Percentiles rank a stretch among this genome's conserved stretches.
Conservation (phyloP, 73 alveolate genomes). For the Symbiodinium pilosum region DNA sequence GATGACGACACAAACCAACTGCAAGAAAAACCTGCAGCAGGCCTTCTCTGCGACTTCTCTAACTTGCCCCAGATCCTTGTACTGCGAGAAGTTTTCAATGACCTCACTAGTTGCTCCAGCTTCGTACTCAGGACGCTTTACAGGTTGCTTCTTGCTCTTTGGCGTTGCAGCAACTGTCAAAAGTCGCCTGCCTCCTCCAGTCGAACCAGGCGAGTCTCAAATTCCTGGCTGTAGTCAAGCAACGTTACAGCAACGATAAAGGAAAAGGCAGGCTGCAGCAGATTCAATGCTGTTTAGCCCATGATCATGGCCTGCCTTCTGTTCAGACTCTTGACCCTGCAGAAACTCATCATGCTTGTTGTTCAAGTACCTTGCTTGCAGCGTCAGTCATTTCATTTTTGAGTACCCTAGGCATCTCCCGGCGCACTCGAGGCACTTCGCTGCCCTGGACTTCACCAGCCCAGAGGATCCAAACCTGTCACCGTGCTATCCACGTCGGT, state of each 20-base stretch:
- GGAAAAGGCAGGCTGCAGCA: neutral
- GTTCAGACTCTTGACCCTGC: conserved; percentile 74
- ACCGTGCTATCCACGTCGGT: too few relatives aligned
- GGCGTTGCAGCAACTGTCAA: too few relatives aligned
- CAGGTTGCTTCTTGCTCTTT: too few relatives aligned
- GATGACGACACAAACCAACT: too few relatives aligned
- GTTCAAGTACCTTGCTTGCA: conserved; percentile 70
- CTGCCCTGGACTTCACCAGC: conserved; percentile 91
- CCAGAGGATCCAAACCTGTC: conserved; percentile 93
- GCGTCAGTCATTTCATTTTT: too few relatives aligned
- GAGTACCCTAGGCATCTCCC: neutral
- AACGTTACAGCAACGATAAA: neutral
- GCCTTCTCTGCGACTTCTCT: conserved; percentile 92
- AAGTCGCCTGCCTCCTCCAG: conserved; percentile 66
- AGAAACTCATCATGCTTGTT: conserved; percentile 59
- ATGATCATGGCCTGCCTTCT: neutral
- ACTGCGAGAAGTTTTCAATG: conserved; percentile 88
- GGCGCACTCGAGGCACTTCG: conserved; percentile 89
- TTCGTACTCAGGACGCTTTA: neutral
- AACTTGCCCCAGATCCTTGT: conserved; percentile 83
- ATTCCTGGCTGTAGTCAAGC: conserved; percentile 44
- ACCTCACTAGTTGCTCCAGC: neutral
- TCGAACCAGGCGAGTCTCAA: conserved; percentile 31
- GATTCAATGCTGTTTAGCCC: neutral
- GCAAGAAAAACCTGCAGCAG: neutral